Percentiles rank a stretch among this genome's conserved stretches.
Conservation (phyloP, 2,329 filamentous ascomycete genomes). For the Aspergillus neotritici region DNA sequence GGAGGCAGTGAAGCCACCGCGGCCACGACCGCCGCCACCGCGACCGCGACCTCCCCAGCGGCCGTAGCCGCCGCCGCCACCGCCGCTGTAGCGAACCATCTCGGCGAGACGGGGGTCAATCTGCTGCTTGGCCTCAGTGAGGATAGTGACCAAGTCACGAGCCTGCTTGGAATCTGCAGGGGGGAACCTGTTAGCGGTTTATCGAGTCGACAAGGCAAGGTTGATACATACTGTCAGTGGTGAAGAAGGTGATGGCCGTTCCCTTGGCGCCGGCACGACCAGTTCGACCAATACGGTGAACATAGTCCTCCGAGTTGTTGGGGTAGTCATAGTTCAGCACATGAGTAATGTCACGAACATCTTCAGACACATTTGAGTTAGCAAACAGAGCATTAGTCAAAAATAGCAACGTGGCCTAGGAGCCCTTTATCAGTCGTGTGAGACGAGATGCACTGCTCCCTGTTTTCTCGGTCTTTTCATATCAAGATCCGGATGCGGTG, state of each 20-base stretch:
- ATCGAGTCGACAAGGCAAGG: neutral
- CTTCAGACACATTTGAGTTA: conserved; percentile 75
- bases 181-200: conserved; percentile 14
- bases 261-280: conserved; percentile 76
- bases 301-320: conserved; percentile 75
- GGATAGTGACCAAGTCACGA: conserved; percentile 88
- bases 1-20: conserved; percentile 50
- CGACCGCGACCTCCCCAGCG: conserved; percentile 60
- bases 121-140: conserved; percentile 95
- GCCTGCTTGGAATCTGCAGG: conserved; percentile 78
- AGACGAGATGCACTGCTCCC: conserved; percentile 57
- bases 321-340: conserved; percentile 99
- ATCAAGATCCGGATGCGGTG: conserved; percentile 38
- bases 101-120: conserved; percentile 93
- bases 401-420: conserved; percentile 38
- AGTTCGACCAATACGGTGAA: conserved; percentile 64
- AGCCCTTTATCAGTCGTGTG: conserved; percentile 56
- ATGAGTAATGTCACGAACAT: conserved; percentile 99
- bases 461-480: conserved; percentile 45
- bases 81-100: conserved; percentile 89
- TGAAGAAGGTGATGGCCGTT: conserved; percentile 97
- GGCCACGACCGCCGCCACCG: conserved; percentile 51
- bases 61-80: conserved; percentile 60
- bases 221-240: conserved; percentile 87
- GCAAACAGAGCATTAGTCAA: conserved; percentile 54